Base-by-base conservation (phyloP, 1,284 basidiomycete species). In the Athelia sp. region DNA sequence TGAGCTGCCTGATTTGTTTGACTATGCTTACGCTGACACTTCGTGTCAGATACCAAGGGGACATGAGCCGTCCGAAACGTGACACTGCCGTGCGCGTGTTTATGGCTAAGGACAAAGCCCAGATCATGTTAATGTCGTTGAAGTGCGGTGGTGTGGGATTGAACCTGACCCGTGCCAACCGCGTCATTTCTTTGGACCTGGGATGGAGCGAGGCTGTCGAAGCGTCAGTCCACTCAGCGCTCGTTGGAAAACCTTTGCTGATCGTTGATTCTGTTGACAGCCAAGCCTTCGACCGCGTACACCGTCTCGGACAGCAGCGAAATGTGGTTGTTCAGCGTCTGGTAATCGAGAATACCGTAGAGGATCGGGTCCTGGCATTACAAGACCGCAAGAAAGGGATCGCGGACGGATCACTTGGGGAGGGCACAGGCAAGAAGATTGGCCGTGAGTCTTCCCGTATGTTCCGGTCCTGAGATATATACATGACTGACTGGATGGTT, bases 121-220 rank as follows among this genome's bases (percentile, higher is more conserved):
- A 65, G 10, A 66, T 79, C 35, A 80, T 80, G 78, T 61, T 81
- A 31, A 78, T 80, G 76, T 78, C 76, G 2, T 61, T 80, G 43
- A 82, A 83, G 56, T 82, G 80, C 52, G 81, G 81, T 45, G 80
- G 76, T 22, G 57, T 71, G 52, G 50, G 78, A n/a, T 61, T 78
- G 49, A 82, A 81, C 56, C 63, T 84, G 8, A 81, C 77, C 22
- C 71, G 79, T 17, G 81, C 79, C 8, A 82, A 82, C 59, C 75
- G 80, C 45, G 68, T 51, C 50, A 29, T 4, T 29, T 35, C 49
- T 81, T 64, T 84, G 36, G 83, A 84, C 57, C 70, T 82, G 31
- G 77, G 74, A 14, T 81, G 81, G 82, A 79, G 75, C 17, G 72
- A 72, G 35, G 82, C 82, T 0, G 70, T 81, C 17, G 82, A 84